A percentile compares a stretch with the other conserved stretches of the same genome.
Conservation (phyloP, 495 filamentous ascomycete species). For the Hypoxylon crocopeplum region DNA sequence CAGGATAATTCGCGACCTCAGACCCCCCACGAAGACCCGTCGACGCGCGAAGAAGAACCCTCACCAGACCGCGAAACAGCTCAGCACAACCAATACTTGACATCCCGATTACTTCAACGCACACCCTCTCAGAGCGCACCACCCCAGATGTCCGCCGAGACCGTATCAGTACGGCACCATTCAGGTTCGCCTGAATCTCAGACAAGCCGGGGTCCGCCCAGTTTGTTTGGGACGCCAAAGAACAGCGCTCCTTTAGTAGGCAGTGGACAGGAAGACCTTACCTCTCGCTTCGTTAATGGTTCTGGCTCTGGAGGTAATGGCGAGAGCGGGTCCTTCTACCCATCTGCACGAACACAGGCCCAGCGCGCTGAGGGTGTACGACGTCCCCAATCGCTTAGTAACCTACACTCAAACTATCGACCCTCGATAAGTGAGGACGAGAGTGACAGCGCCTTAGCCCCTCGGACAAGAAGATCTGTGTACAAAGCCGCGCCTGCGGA, state of each 20-base stretch:
- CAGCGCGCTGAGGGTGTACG: conserved; percentile 34
- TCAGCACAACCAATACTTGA: conserved; percentile 57
- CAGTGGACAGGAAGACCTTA: conserved; percentile 55
- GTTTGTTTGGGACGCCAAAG: conserved; percentile 50
- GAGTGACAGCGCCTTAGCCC: conserved; percentile 48
- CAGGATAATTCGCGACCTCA: conserved; percentile 31
- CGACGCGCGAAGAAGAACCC: conserved; percentile 28
- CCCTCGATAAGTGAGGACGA: conserved; percentile 43
- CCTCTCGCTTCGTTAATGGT: conserved; percentile 59
- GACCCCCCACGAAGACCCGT: conserved; percentile 27
- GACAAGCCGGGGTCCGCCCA: conserved; percentile 44
- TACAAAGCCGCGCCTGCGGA: conserved; percentile 50
- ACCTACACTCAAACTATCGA: conserved; percentile 40
- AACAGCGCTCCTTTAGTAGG: conserved; percentile 44
- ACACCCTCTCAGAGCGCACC: conserved; percentile 61
- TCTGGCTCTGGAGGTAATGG: conserved; percentile 42
- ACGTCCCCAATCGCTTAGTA: conserved; percentile 47
- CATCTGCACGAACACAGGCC: conserved; percentile 17
- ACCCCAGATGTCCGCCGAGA: conserved; percentile 65
- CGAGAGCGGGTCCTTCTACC: conserved; percentile 40
- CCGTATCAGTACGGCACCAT: conserved; percentile 53
- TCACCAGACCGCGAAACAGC: conserved; percentile 39
- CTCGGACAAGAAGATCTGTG: conserved; percentile 40
- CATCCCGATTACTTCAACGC: conserved; percentile 64
- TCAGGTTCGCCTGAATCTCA: conserved; percentile 52